Base-by-base conservation (phyloP, 179 eudicot species). In the Beta lomatogona region DNA sequence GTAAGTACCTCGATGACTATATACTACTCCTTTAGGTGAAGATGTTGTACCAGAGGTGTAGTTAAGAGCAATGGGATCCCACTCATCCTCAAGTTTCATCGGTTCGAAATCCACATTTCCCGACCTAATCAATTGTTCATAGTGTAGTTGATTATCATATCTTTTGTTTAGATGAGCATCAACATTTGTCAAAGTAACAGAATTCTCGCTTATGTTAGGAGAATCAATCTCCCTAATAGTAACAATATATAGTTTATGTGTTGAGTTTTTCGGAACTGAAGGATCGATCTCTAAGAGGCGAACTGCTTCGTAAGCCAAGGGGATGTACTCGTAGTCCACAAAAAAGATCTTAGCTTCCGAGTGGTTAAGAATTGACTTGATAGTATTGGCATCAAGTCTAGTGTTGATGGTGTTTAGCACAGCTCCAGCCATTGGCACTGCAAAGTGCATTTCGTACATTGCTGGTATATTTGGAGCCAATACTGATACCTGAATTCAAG, bases 21-120 rank as follows among this genome's bases (percentile, higher is more conserved):
- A 89, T 9, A 92, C 91, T 21, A 90, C 97, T 0, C 97, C 97
- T 50, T 90, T 92, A 1, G 94, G 97, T 0, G 83, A 86, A 15
- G 97, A 88, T 0, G 97, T 92, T 6, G 97, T 92, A 16, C 97
- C 93, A 0, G 97, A 92, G 0, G 94, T 92, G 82, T 92, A 92
- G 31, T 88, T 92, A 28, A 91, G 77, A 4, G 93, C n/a, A 28
- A 92, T 92, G 10, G 92, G 89, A 72, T 90, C 91, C 91, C 91
- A 90, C 82, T 91, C 93, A 25, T 88, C 88, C 0, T 19, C 54
- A 10, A 88, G 16, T 64, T 67, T 77, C 3, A 44, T 64, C 0
- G 84, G 80, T 50, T 53, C 79, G 36, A 77, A 83, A n/a, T 54
- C 11, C 4, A 85, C 83, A 16, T 87, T n/a, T 0, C 89, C 90